Percentiles rank a stretch among this genome's conserved stretches.
Conservation (phyloP, 2,329 filamentous ascomycete species). For the Paracoccidioides lutzii region DNA sequence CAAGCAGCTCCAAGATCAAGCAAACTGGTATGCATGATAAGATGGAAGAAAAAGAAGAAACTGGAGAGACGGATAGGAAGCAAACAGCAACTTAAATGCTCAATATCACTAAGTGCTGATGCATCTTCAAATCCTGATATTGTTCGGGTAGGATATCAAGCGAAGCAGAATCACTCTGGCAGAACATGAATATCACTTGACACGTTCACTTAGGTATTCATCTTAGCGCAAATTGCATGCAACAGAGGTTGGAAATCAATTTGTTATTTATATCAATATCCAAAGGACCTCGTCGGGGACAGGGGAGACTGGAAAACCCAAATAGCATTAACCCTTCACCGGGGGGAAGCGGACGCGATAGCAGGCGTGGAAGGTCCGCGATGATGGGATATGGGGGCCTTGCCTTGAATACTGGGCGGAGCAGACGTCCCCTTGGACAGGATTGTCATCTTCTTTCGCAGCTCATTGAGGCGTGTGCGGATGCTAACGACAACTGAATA, state of each 20-base stretch:
- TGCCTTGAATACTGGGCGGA: slow-evolving; percentile 22
- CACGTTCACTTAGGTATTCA: too few relatives aligned
- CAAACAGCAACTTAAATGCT: too few relatives aligned
- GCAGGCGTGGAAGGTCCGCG: slow-evolving; percentile 21
- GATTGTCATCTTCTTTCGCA: slow-evolving; percentile 38
- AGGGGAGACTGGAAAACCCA: not conserved
- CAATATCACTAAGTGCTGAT: too few relatives aligned
- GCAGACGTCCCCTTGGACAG: slow-evolving; percentile 36
- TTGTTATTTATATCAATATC: not conserved
- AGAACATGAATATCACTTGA: too few relatives aligned
- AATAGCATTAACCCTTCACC: not conserved
- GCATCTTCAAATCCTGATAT: too few relatives aligned
- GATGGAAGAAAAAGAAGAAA: too few relatives aligned
- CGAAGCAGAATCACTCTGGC: too few relatives aligned
- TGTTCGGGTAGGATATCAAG: too few relatives aligned
- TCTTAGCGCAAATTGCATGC: not conserved
- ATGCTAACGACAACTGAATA: slow-evolving; percentile 37
- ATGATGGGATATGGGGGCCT: slow-evolving; percentile 13
- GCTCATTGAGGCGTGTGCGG: slow-evolving; percentile 33
- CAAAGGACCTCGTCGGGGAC: not conserved
- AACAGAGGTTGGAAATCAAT: not conserved
- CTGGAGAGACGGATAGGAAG: too few relatives aligned
- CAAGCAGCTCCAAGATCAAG: too few relatives aligned
- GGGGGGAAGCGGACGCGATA: slow-evolving; percentile 22
- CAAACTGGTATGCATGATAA: too few relatives aligned